A percentile compares a stretch with the other conserved stretches of the same genome.
These are phyloP conservation scores for Irpex sp. DNA, from an alignment of 1,284 basidiomycete genomes.

Conservation along the genomic window DNA sequence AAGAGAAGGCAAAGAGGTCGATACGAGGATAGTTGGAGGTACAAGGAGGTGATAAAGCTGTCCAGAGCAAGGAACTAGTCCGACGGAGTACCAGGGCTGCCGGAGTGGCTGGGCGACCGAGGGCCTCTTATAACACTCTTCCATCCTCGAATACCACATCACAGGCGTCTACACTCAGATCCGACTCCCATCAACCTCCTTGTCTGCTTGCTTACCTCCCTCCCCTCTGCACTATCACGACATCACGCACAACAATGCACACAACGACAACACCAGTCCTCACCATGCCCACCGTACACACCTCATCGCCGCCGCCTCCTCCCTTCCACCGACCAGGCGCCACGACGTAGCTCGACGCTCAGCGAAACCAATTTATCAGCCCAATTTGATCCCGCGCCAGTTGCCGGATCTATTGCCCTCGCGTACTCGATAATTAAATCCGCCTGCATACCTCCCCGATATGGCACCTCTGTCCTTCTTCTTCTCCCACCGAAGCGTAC, in stretches of 20 bases:
- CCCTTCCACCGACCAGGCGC: background rate
- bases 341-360: background rate
- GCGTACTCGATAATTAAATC: background rate
- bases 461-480: background rate
- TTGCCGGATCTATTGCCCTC: background rate
- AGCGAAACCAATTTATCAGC: background rate
- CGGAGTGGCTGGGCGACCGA: slow-evolving; percentile 10
- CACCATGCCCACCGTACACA: background rate
- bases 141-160: background rate
- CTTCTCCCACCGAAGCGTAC: background rate
- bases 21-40: too few relatives aligned
- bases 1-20: background rate
- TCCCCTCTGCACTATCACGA: background rate
- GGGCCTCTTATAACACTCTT: slow-evolving; percentile 9
- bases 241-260: too few relatives aligned
- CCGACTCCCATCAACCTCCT: background rate
- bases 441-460: background rate
- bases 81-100: background rate
- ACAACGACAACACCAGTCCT: background rate
- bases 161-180: background rate
- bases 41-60: slow-evolving; percentile 8
- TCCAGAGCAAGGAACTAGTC: slow-evolving; percentile 8
- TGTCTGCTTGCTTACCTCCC: background rate
- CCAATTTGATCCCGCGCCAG: background rate
- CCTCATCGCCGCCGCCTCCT: background rate